A percentile compares a stretch with the other conserved stretches of the same genome.
These are phyloP conservation scores for Aegilops bicornis DNA, from an alignment of 176 grass and related monocot species.

Conservation along the genomic window DNA sequence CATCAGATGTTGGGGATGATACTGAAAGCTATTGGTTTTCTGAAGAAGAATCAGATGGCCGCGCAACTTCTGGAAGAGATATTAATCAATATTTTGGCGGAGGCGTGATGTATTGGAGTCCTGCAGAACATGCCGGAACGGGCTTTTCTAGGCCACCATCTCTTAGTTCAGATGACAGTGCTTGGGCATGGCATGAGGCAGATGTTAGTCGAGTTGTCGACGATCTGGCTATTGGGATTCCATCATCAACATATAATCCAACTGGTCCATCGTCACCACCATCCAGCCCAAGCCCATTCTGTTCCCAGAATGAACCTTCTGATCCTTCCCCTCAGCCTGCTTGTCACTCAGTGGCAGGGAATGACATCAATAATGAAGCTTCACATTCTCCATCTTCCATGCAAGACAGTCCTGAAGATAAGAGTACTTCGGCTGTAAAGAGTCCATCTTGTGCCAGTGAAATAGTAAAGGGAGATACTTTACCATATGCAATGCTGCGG, in stretches of 20 bases:
- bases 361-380: slow-evolving; percentile 45
- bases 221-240: slow-evolving; percentile 66
- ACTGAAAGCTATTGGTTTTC: slow-evolving; percentile 91
- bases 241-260: slow-evolving; percentile 48
- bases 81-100: slow-evolving; percentile 97
- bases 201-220: slow-evolving; percentile 90
- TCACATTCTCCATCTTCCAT: slow-evolving; percentile 39
- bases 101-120: slow-evolving; percentile 99
- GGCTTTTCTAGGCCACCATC: slow-evolving; percentile 82
- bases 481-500: slow-evolving; percentile 84
- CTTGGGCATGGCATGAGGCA: slow-evolving; percentile 97
- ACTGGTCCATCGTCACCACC: slow-evolving; percentile 70
- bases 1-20: slow-evolving; percentile 73
- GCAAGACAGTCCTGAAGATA: slow-evolving; percentile 65
- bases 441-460: slow-evolving; percentile 57
- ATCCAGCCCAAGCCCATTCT: slow-evolving; percentile 48
- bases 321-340: slow-evolving; percentile 41
- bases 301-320: slow-evolving; percentile 48
- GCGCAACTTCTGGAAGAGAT: slow-evolving; percentile 68
- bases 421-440: slow-evolving; percentile 38
- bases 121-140: slow-evolving; percentile 77
- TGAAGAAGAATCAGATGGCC: slow-evolving; percentile 82
- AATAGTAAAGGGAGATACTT: slow-evolving; percentile 68
- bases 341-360: slow-evolving; percentile 53
- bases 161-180: slow-evolving; percentile 95